phyloP scores from a whole-genome alignment of 2,329 filamentous ascomycete species.

The Chaetomiaceae sp. region DNA sequence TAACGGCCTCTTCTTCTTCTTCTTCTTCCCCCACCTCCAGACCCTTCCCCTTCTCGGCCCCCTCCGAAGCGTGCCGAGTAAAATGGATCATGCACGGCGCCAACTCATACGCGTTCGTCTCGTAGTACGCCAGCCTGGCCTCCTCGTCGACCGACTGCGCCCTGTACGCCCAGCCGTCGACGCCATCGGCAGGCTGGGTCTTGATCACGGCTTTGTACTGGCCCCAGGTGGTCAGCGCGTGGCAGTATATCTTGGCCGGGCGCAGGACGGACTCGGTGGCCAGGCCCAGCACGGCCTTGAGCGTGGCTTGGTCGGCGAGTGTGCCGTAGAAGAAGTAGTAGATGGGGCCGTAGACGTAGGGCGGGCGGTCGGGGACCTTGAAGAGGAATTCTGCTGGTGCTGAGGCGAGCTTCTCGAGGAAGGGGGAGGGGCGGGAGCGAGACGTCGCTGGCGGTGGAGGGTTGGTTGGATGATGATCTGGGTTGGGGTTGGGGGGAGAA shows the following conservation, averaged over 20 bases:
- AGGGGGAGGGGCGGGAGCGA: not conserved
- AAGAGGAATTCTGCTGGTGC: not conserved
- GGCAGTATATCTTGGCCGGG: conserved; percentile 1
- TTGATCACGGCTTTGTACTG: conserved; percentile 8
- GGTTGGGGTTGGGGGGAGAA: no score
- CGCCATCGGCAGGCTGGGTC: not conserved
- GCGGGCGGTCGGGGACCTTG: not conserved
- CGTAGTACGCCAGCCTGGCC: conserved; percentile 10
- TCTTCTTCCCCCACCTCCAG: no score
- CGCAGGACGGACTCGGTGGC: not conserved
- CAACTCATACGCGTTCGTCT: conserved; percentile 6
- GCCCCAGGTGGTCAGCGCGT: conserved; percentile 11
- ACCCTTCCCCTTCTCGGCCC: no score
- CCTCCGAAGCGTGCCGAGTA: no score
- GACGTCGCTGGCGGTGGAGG: no score
- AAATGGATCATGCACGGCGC: conserved; percentile 3
- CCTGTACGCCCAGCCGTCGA: conserved; percentile 2
- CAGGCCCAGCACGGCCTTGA: conserved; percentile 6
- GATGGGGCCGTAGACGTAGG: not conserved
- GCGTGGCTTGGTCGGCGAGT: conserved; percentile 2
- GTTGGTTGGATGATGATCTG: no score
- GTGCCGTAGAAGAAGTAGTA: conserved; percentile 14
- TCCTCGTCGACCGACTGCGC: conserved; percentile 1
- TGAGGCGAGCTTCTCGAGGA: conserved; percentile 1
- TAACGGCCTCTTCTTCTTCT: no score